phyloP scores from a whole-genome alignment of 2,329 filamentous ascomycete species.

The Onygenales sp. region DNA sequence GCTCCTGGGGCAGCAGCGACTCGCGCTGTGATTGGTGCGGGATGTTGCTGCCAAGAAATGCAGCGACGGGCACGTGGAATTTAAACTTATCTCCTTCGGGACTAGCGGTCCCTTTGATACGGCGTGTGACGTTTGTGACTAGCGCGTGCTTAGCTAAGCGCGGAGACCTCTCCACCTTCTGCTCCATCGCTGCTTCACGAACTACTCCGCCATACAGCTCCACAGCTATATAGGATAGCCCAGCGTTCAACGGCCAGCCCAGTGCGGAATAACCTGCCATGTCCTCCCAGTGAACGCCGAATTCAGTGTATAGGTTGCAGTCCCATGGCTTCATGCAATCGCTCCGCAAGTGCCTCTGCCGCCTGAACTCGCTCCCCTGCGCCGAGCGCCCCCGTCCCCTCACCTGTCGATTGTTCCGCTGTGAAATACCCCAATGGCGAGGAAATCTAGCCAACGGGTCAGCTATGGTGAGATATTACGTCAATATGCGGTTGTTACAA shows the following conservation, averaged over 20 bases:
- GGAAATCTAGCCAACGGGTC: slow-evolving; percentile 60
- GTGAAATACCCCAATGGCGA: slow-evolving; percentile 43
- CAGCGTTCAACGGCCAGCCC: neutral
- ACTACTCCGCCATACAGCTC: neutral
- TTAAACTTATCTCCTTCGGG: too few species aligned
- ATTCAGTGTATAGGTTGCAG: neutral
- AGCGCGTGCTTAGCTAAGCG: neutral
- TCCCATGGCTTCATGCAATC: neutral
- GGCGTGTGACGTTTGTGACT: neutral
- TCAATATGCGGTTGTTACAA: neutral
- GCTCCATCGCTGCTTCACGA: neutral
- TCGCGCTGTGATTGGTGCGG: too few species aligned
- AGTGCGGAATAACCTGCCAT: neutral
- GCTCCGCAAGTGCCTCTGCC: neutral
- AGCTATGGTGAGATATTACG: slow-evolving; percentile 51
- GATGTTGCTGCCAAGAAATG: too few species aligned
- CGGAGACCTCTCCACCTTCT: neutral
- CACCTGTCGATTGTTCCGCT: neutral
- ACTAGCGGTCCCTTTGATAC: neutral
- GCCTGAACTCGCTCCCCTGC: neutral
- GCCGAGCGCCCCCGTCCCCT: neutral
- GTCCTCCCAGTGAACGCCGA: neutral
- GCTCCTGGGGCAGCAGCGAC: too few species aligned
- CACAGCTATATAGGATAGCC: neutral
- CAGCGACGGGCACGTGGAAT: too few species aligned